These are phyloP conservation scores for Solanum medicagineum DNA, from an alignment of 257 asterid genomes.

Conservation along the genomic window DNA sequence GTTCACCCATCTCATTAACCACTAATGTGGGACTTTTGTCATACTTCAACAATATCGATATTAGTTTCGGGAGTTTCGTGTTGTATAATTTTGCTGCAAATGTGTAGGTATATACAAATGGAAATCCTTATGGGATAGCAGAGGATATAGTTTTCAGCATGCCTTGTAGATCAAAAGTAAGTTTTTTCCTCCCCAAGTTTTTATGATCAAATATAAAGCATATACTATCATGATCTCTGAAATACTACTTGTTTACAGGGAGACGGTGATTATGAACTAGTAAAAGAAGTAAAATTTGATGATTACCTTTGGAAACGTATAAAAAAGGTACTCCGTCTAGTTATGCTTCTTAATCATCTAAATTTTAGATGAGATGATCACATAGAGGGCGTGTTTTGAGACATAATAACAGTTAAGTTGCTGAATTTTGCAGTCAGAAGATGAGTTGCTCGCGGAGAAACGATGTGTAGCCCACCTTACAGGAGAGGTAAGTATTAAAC, in stretches of 20 bases:
- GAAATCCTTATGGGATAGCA: constrained; percentile 86
- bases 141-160: constrained; percentile 87
- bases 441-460: constrained; percentile 91
- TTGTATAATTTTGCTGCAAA: neutral
- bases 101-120: constrained; percentile 57
- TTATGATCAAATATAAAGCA: too few species aligned
- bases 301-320: constrained; percentile 78
- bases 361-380: neutral
- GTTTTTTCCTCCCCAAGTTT: neutral
- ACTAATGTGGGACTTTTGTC: too few species aligned
- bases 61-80: neutral
- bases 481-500: constrained; percentile 52
- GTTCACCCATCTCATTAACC: too few species aligned
- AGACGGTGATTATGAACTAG: constrained; percentile 89
- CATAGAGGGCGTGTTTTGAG: neutral
- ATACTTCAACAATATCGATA: neutral
- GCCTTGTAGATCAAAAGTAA: constrained; percentile 94
- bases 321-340: constrained; percentile 34
- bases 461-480: constrained; percentile 97
- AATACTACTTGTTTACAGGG: constrained; percentile 31
- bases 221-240: neutral
- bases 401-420: neutral
- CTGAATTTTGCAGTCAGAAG: constrained; percentile 66
- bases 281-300: constrained; percentile 60
- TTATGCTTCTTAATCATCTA: neutral